Conservation (phyloP, 176 grass and related monocot species). For the Carex myosuroides region DNA sequence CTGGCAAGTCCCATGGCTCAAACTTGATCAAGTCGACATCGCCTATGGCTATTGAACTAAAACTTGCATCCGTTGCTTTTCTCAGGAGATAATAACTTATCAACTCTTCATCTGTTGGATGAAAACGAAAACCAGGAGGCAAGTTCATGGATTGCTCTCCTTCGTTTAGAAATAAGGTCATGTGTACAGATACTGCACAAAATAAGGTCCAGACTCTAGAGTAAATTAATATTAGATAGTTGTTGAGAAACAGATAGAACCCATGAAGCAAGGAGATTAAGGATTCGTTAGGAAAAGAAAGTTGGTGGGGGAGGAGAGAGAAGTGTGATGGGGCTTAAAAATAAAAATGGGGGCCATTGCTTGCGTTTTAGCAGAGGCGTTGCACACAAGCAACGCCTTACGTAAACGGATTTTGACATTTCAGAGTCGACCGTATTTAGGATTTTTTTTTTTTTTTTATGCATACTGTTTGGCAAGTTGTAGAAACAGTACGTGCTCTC, state of each 20-base stretch:
- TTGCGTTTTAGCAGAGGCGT: slow-evolving; percentile 13
- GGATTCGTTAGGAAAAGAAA: slow-evolving; percentile 17
- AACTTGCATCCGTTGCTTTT: slow-evolving; percentile 39
- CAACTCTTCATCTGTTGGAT: slow-evolving; percentile 60
- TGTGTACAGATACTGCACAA: neutral
- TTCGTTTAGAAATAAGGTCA: neutral
- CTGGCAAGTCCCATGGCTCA: slow-evolving; percentile 58
- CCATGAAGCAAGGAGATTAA: neutral
- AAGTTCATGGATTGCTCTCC: slow-evolving; percentile 22
- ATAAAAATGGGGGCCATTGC: neutral
- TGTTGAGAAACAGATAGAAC: neutral
- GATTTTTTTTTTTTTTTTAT: neutral
- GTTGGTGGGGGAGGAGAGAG: neutral
- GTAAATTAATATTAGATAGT: neutral
- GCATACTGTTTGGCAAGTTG: neutral
- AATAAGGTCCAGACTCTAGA: neutral
- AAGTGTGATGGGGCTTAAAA: neutral
- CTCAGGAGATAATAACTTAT: slow-evolving; percentile 46
- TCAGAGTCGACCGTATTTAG: neutral
- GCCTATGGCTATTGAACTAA: slow-evolving; percentile 28
- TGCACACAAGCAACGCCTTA: neutral
- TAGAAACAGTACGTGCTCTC: neutral
- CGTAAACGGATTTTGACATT: slow-evolving; percentile 8
- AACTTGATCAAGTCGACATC: slow-evolving; percentile 46
- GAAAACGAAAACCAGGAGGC: slow-evolving; percentile 53